Conservation (phyloP, 176 grass and related monocot genomes). For the Otatea glauca region DNA sequence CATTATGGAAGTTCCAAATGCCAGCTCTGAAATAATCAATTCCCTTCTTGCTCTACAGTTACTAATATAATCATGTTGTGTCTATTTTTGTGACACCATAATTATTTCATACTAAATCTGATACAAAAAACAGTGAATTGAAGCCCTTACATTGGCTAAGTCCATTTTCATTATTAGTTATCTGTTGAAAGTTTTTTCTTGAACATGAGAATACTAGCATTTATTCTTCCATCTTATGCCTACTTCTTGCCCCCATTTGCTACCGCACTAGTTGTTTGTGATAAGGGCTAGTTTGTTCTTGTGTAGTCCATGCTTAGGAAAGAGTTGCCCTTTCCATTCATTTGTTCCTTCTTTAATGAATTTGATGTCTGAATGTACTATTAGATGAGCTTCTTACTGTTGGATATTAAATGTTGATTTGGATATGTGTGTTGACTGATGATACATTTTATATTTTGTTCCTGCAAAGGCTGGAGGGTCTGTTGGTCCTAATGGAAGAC, state of each 20-base stretch:
- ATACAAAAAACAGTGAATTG: not conserved
- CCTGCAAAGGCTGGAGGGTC: constrained; percentile 75
- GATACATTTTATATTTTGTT: constrained; percentile 32
- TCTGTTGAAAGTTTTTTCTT: not conserved
- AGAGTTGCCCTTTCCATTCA: not conserved
- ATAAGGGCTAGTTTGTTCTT: not conserved
- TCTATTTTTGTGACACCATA: not conserved
- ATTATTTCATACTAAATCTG: not conserved
- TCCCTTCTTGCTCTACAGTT: not conserved
- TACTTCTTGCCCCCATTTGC: not conserved
- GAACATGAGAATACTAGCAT: constrained; percentile 11
- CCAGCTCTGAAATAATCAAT: not conserved
- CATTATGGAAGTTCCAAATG: not conserved
- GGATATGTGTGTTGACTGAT: not conserved
- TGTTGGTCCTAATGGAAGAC: constrained; percentile 84
- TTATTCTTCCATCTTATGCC: not conserved
- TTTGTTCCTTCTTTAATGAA: constrained; percentile 4
- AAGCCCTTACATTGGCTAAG: not conserved
- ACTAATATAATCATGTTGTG: not conserved
- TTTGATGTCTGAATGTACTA: not conserved
- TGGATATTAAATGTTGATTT: constrained; percentile 15
- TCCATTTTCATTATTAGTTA: not conserved
- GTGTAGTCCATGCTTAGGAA: not conserved
- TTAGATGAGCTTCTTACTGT: constrained; percentile 16
- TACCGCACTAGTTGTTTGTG: not conserved